Percentiles rank a stretch among this genome's conserved stretches.
These are phyloP conservation scores for Boletus sp. DNA, from an alignment of 768 basidiomycete genomes.

Conservation along the genomic window DNA sequence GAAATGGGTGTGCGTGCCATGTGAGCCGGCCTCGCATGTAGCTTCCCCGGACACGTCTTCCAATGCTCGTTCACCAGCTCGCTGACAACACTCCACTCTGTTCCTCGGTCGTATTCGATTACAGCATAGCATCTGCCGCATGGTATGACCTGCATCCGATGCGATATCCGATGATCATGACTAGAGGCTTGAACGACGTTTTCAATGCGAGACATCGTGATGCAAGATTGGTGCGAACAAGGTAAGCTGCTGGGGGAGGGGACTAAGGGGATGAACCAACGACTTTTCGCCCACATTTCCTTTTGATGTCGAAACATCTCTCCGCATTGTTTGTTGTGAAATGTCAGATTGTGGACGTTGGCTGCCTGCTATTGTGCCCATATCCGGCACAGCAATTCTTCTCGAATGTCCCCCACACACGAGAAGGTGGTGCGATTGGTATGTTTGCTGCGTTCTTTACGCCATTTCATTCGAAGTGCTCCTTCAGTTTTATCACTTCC, in stretches of 20 bases:
- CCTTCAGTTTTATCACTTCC: slow-evolving; percentile 13
- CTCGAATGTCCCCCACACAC: slow-evolving; percentile 17
- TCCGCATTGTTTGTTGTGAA: slow-evolving; percentile 34
- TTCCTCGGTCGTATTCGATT: slow-evolving; percentile 29
- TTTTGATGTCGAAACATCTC: slow-evolving; percentile 24
- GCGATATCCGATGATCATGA: slow-evolving; percentile 13
- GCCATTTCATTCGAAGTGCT: slow-evolving; percentile 24
- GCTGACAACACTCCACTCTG: slow-evolving; percentile 27
- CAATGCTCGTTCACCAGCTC: slow-evolving; percentile 29
- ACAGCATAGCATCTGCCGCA: slow-evolving; percentile 26
- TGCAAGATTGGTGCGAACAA: slow-evolving; percentile 7
- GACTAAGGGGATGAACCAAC: slow-evolving; percentile 6
- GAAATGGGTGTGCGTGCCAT: slow-evolving; percentile 13
- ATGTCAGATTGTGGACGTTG: slow-evolving; percentile 21
- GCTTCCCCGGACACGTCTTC: slow-evolving; percentile 25
- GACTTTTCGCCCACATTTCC: slow-evolving; percentile 6
- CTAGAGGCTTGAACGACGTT: slow-evolving; percentile 3
- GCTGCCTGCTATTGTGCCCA: slow-evolving; percentile 21
- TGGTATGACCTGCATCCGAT: slow-evolving; percentile 16
- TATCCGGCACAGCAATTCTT: slow-evolving; percentile 19
- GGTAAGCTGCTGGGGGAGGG: slow-evolving; percentile 8
- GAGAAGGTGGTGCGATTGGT: slow-evolving; percentile 21
- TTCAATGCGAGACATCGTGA: slow-evolving; percentile 20
- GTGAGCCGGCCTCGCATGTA: slow-evolving; percentile 9
- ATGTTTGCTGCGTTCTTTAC: slow-evolving; percentile 21